Percentiles rank a stretch among this genome's conserved stretches.
Evolutionary conservation across 163 green algal genomes (phyloP).

Genomic region (Chlamydomonas reinhardtii): DNA sequence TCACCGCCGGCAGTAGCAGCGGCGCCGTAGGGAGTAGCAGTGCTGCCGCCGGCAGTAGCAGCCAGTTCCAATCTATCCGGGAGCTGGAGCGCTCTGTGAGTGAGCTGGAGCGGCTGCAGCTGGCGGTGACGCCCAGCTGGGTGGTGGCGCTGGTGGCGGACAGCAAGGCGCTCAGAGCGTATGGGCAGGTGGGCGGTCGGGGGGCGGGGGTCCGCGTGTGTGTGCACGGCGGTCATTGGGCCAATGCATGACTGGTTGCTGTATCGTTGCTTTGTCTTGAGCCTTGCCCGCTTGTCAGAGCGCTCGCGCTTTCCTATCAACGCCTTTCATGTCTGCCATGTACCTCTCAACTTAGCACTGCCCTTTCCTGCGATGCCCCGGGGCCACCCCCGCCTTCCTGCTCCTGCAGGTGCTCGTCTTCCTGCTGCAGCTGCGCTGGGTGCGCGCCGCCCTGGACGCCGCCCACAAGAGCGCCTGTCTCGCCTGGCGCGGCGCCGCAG

Average conservation of each 20-base stretch:
- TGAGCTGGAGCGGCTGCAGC: constrained; percentile 41
- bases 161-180: constrained; percentile 11
- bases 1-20: too few relatives aligned
- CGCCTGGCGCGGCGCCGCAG: constrained; percentile 4
- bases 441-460: constrained; percentile 45
- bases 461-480: constrained; percentile 40
- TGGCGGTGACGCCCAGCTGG: constrained; percentile 29
- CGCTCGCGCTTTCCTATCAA: too few relatives aligned
- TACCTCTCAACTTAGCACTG: too few relatives aligned
- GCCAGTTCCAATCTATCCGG: constrained; percentile 13
- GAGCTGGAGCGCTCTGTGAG: constrained; percentile 25
- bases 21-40: not conserved
- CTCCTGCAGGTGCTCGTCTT: constrained; percentile 40
- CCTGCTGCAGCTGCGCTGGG: constrained; percentile 63
- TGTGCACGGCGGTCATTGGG: too few relatives aligned
- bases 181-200: constrained; percentile 32
- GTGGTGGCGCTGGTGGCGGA: constrained; percentile 44
- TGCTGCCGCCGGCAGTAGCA: too few relatives aligned
- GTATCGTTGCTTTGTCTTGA: too few relatives aligned
- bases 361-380: too few relatives aligned
- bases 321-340: too few relatives aligned
- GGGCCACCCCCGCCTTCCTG: too few relatives aligned
- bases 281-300: too few relatives aligned
- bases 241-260: too few relatives aligned
- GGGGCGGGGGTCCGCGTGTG: too few relatives aligned